Conservation (phyloP, 306 rosid genomes). For the Pterocarpus santalinus region DNA sequence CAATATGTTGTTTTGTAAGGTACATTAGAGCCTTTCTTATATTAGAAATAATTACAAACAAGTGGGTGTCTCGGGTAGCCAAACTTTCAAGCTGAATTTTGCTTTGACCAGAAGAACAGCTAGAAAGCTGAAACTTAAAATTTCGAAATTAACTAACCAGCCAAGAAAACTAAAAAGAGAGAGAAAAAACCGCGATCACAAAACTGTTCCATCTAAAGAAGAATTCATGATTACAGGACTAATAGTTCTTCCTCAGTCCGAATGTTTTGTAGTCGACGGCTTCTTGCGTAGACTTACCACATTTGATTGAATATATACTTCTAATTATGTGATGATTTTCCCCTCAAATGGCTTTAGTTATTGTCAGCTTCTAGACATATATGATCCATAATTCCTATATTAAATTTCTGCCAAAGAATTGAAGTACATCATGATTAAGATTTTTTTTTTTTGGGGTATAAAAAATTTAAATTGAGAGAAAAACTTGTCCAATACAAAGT, state of each 20-base stretch:
- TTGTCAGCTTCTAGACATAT: background rate
- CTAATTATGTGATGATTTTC: background rate
- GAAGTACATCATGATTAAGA: no score
- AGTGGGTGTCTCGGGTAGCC: background rate
- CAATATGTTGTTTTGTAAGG: no score
- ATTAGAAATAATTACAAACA: background rate
- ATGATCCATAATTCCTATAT: background rate
- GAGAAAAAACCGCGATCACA: background rate
- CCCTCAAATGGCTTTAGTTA: background rate
- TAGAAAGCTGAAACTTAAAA: background rate
- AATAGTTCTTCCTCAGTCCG: background rate
- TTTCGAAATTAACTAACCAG: background rate
- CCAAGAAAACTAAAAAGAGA: background rate
- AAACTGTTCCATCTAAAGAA: no score
- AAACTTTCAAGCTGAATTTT: background rate
- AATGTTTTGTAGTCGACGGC: background rate
- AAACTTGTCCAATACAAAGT: no score
- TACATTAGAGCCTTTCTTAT: no score
- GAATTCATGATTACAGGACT: background rate
- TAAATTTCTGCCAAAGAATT: background rate
- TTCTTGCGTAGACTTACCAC: background rate
- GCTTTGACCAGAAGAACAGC: background rate
- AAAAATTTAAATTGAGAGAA: no score
- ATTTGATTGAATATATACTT: background rate
- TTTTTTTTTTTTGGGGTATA: no score